Evolutionary conservation across 306 rosid species (phyloP).

Genomic region (Lithocarpus polystachyus): DNA sequence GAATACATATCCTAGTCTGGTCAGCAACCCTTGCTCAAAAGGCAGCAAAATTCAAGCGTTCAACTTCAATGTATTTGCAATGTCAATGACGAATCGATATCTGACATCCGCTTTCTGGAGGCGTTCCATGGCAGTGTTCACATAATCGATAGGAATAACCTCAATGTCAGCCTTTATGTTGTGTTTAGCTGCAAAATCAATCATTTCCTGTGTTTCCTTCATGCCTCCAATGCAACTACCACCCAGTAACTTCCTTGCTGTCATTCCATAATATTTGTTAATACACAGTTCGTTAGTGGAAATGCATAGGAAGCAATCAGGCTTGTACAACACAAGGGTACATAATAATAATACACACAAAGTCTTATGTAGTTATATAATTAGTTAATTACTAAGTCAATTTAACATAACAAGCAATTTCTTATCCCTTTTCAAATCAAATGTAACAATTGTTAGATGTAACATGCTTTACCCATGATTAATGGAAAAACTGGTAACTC

Average conservation of each 20-base stretch:
- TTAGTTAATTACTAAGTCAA: too few species aligned
- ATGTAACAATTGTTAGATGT: not conserved
- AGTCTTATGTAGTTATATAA: too few species aligned
- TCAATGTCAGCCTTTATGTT: conserved; percentile 21
- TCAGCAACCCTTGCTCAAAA: too few species aligned
- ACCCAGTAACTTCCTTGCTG: conserved; percentile 41
- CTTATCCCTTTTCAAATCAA: not conserved
- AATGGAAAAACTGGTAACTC: conserved; percentile 27
- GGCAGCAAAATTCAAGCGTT: not conserved
- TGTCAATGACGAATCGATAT: conserved; percentile 46
- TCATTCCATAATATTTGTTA: not conserved
- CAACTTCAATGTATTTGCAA: conserved; percentile 31
- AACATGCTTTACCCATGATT: conserved; percentile 6
- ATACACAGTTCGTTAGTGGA: not conserved
- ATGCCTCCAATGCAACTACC: conserved; percentile 50
- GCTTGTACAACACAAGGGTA: not conserved
- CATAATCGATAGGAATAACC: conserved; percentile 31
- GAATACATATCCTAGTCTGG: too few species aligned
- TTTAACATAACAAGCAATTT: too few species aligned
- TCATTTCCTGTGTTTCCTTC: conserved; percentile 53
- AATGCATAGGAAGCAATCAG: not conserved
- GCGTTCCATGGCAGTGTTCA: conserved; percentile 34
- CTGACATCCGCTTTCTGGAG: conserved; percentile 28
- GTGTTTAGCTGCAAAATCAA: conserved; percentile 33
- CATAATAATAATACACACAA: not conserved